phyloP scores from a whole-genome alignment of 495 filamentous ascomycete species.

The Aspergillus conjunctus region DNA sequence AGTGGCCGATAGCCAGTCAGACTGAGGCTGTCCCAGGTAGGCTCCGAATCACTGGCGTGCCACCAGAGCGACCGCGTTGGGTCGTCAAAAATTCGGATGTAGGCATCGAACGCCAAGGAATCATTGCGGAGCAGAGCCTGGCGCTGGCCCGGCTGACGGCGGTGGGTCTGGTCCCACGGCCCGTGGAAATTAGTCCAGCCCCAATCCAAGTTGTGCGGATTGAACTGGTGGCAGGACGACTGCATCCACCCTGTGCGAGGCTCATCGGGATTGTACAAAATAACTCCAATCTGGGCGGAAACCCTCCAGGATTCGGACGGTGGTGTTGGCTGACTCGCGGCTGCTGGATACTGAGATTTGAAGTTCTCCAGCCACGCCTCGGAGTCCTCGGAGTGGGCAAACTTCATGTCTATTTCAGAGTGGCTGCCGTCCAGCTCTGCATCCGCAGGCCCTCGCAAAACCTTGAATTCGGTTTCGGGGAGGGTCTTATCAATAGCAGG shows the following conservation, averaged over 20 bases:
- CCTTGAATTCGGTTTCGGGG: conserved; percentile 43
- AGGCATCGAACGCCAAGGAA: conserved; percentile 63
- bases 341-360: conserved; percentile 34
- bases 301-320: conserved; percentile 46
- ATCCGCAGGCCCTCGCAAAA: conserved; percentile 40
- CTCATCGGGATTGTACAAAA: conserved; percentile 67
- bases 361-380: conserved; percentile 39
- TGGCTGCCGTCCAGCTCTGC: conserved; percentile 29
- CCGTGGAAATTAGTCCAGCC: conserved; percentile 69
- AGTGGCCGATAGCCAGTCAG: conserved; percentile 62
- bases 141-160: conserved; percentile 58
- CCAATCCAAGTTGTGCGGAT: conserved; percentile 61
- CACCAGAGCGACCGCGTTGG: conserved; percentile 66
- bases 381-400: conserved; percentile 31
- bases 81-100: conserved; percentile 65
- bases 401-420: conserved; percentile 36
- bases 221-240: conserved; percentile 62
- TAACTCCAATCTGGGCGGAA: conserved; percentile 63
- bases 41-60: conserved; percentile 60
- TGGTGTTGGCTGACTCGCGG: conserved; percentile 14
- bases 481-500: conserved; percentile 41
- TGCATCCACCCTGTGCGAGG: conserved; percentile 61
- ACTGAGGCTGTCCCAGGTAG: conserved; percentile 73
- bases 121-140: conserved; percentile 65
- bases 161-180: conserved; percentile 60